These are phyloP conservation scores for Aspergillus calidoustus DNA, from an alignment of 2,329 filamentous ascomycete genomes.

Conservation along the genomic window DNA sequence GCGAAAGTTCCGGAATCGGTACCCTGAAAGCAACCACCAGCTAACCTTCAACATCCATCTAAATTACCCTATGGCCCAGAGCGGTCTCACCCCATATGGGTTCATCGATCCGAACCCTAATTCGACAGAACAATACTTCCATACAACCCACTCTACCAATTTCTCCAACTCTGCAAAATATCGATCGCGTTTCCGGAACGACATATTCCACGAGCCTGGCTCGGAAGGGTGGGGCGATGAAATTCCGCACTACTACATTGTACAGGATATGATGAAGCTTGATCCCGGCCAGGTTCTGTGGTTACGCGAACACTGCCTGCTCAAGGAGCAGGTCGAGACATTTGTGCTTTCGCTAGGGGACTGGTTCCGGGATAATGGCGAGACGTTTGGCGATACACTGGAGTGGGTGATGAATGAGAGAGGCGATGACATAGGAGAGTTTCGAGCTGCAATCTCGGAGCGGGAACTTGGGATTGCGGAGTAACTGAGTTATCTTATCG, in stretches of 20 bases:
- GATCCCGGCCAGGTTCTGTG: constrained; percentile 64
- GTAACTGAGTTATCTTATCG: constrained; percentile 7
- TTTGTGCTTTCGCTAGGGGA: constrained; percentile 58
- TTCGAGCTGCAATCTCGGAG: constrained; percentile 36
- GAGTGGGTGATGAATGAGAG: constrained; percentile 61
- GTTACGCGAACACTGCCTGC: constrained; percentile 59
- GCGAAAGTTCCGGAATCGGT: constrained; percentile 62
- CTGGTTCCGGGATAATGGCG: constrained; percentile 68
- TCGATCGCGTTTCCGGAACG: constrained; percentile 53
- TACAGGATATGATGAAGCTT: constrained; percentile 68
- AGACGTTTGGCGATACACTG: constrained; percentile 65
- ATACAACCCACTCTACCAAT: constrained; percentile 28
- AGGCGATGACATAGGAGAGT: constrained; percentile 54
- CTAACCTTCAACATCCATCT: constrained; percentile 59
- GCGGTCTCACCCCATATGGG: constrained; percentile 8
- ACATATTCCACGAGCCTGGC: constrained; percentile 57
- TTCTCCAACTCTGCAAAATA: constrained; percentile 40
- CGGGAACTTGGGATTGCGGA: constrained; percentile 38
- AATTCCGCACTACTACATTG: constrained; percentile 65
- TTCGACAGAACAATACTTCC: constrained; percentile 27
- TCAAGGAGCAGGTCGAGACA: constrained; percentile 62
- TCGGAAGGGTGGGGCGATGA: constrained; percentile 69
- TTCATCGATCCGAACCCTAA: constrained; percentile 17
- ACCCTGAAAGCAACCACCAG: constrained; percentile 54
- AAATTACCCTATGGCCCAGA: constrained; percentile 48